Base-by-base conservation (phyloP, 352 stramenopile species). In the Pythium chondricola region DNA sequence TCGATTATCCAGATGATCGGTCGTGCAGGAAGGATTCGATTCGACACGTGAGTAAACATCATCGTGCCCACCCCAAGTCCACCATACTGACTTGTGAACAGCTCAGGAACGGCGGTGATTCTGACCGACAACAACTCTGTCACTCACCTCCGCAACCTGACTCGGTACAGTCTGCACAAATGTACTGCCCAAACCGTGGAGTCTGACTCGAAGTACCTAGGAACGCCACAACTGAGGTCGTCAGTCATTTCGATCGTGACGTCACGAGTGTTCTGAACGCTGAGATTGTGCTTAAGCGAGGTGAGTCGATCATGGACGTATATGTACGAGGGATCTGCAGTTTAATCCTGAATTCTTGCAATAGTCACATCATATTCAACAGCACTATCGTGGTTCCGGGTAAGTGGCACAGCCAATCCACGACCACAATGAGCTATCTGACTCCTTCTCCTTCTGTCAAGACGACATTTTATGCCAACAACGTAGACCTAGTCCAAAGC, bases 1-100 rank as follows among this genome's bases (percentile, higher is more conserved):
- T 61, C 24, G 27, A 43, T 77, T 24, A 37, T 77, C 10, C 67
- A 77, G 39, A 77, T 77, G 61, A 65, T 69, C 32, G 67, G 64
- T 40, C 56, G 67, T 47, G 67, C 67, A 43, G 67, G 67, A 16
- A 46, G 67, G 9, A 43, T 53, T 13, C 50, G 67, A 17, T 58
- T 59, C 13, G 67, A 74, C 30, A 64, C 40, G 67, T 75, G 42
- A 20, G 45, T 6, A 20, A 24, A 21, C 24, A 48, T 22, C 50
- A 72, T 25, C 48, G 54, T 25, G 58, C 58, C 49, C 67, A 47
- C 31, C 50, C 37, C 35, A 50, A 56, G 21, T 37, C 31, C 20
- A 58, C 11, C 25, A 48, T 20, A 33, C 29, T 13, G 30, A 31
- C 35, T 49, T 29, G 16, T 20, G 18, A 10, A 20, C 43, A 61